Base-by-base conservation (phyloP, 2,329 filamentous ascomycete genomes). In the Thelonectria olida region DNA sequence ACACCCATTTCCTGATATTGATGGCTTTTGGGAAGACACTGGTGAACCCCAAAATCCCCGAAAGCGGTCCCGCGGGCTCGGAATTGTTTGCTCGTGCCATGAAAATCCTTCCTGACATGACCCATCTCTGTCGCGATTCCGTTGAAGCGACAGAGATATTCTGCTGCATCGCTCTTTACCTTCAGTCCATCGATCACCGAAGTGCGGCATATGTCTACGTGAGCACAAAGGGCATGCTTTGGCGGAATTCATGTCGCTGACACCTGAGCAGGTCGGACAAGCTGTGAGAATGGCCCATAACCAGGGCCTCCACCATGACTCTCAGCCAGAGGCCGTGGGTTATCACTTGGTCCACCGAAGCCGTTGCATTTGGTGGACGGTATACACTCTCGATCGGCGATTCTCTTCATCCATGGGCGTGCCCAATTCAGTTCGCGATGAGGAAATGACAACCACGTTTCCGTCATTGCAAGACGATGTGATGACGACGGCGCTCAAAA, bases 1-100 rank as follows among this genome's bases (percentile, higher is more conserved):
- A 48, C 25, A 45, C 47, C 15, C 58, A 61, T 39, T 61, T 48
- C 22, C 53, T 61, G 4, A 7, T 61, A 10, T 41, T 61, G 5
- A 61, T 61, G 58, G 58, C 58, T 12, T 53, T 61, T 36, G 58
- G 58, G 15, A 61, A 61, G 13, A 52, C 58, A 28, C 34, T 56
- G n/a, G 51, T 20, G 2, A 17, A 22, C 13, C 39, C 38, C 27
- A 44, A 23, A 12, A 53, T 49, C 36, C 17, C 19, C 25, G 34
- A 54, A 49, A 58, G 45, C 19, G 56, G 56, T 9, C 58, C 58
- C 2, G 58, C 58, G 2, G 58, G 58, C 22, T 39, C 58, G 28
- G 34, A 49, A 12, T 41, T 61, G 15, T 61, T 61, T 41, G 31
- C 58, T 8, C 41, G 53, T 19, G 58, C 41, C 2, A 17, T 61